Percentiles rank a stretch among this genome's conserved stretches.
Evolutionary conservation across 495 filamentous ascomycete genomes (phyloP).

Genomic region (Penicillium cinerascens): DNA sequence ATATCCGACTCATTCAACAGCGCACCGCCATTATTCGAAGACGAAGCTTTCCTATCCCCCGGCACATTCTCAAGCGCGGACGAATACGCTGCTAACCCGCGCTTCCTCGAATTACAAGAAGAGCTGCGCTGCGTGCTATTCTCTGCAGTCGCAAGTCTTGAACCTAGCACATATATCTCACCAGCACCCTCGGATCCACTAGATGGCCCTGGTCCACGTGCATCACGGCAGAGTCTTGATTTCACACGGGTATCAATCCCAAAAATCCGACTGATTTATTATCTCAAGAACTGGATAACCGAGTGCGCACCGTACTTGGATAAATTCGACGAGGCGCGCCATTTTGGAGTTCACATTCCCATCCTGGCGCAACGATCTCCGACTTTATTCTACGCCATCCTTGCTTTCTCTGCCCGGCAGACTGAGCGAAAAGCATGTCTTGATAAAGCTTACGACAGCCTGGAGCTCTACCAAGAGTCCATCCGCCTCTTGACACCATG

Average conservation of each 20-base stretch:
- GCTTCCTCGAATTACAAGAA: conserved; percentile 28
- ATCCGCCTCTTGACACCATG: conserved; percentile 29
- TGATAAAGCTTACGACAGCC: conserved; percentile 31
- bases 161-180: conserved; percentile 20
- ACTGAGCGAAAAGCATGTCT: conserved; percentile 32
- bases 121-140: conserved; percentile 28
- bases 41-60: conserved; percentile 26
- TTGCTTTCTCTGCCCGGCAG: conserved; percentile 36
- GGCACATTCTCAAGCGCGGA: conserved; percentile 30
- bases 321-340: conserved; percentile 36
- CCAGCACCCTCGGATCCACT: conserved; percentile 16
- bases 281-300: conserved; percentile 29
- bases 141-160: conserved; percentile 24
- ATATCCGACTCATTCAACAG: conserved; percentile 17
- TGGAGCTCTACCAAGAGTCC: conserved; percentile 37
- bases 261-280: conserved; percentile 24
- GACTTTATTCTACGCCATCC: conserved; percentile 33
- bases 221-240: conserved; percentile 20
- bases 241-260: conserved; percentile 27
- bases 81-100: conserved; percentile 29
- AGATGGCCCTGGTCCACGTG: conserved; percentile 6
- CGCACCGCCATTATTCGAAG: conserved; percentile 18
- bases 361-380: conserved; percentile 31
- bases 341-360: conserved; percentile 35
- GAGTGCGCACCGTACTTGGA: conserved; percentile 37